Evolutionary conservation across 495 filamentous ascomycete genomes (phyloP).

Genomic region (Trichocladium uniseriatum): DNA sequence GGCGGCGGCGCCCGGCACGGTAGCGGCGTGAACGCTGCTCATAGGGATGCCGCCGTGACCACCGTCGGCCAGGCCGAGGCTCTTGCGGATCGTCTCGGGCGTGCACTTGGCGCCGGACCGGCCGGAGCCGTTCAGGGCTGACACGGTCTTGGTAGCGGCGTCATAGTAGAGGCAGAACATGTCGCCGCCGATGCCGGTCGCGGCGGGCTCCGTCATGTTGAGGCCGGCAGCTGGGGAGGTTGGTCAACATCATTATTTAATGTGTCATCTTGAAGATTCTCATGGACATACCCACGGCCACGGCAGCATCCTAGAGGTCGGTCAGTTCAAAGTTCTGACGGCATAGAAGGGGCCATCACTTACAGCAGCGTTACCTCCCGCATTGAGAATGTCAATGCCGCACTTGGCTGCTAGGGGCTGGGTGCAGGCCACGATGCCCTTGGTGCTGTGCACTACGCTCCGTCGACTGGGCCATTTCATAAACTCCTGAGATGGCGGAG

Average conservation of each 20-base stretch:
- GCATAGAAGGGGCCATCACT: slow-evolving; percentile 26
- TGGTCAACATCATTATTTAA: not conserved
- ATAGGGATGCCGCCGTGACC: slow-evolving; percentile 59
- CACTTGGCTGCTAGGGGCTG: slow-evolving; percentile 87
- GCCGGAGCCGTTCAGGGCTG: slow-evolving; percentile 85
- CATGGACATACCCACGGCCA: slow-evolving; percentile 47
- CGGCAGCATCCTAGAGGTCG: slow-evolving; percentile 69
- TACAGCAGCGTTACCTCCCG: slow-evolving; percentile 90
- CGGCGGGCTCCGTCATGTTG: slow-evolving; percentile 88
- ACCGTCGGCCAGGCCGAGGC: slow-evolving; percentile 57
- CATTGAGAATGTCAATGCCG: slow-evolving; percentile 70
- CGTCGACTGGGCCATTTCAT: slow-evolving; percentile 72
- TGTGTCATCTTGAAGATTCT: not conserved
- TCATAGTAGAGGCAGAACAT: slow-evolving; percentile 96
- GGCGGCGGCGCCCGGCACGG: slow-evolving; percentile 82
- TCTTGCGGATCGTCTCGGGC: slow-evolving; percentile 56
- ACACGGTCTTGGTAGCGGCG: slow-evolving; percentile 68
- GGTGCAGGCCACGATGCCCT: slow-evolving; percentile 85
- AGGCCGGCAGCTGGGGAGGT: slow-evolving; percentile 61
- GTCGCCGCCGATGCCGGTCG: slow-evolving; percentile 95
- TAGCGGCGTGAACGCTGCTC: slow-evolving; percentile 68
- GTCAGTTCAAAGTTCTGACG: slow-evolving; percentile 5
- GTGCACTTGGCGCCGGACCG: slow-evolving; percentile 62
- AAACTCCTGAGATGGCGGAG: slow-evolving; percentile 49
- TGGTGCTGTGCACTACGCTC: slow-evolving; percentile 85